These are phyloP conservation scores for Gastrolobium bilobum DNA, from an alignment of 306 rosid species.

Conservation along the genomic window DNA sequence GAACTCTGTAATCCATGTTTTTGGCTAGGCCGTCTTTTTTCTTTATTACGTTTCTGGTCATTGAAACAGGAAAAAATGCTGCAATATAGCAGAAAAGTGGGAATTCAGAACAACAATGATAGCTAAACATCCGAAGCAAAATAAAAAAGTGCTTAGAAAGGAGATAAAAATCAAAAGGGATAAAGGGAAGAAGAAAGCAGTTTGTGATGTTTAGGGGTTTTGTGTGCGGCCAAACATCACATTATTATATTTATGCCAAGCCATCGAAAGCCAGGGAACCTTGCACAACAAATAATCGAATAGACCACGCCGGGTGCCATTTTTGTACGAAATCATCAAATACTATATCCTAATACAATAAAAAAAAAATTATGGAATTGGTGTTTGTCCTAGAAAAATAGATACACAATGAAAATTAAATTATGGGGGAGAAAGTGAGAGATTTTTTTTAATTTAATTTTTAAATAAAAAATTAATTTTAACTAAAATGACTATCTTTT, in stretches of 20 bases:
- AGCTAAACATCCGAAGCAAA: background rate
- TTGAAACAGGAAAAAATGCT: no score
- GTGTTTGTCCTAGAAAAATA: background rate
- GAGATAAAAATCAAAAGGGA: background rate
- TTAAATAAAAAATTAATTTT: no score
- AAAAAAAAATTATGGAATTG: no score
- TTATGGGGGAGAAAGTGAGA: no score
- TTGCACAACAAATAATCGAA: no score
- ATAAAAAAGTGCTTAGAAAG: background rate
- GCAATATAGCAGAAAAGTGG: background rate
- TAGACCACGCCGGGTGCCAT: background rate
- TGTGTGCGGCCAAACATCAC: background rate
- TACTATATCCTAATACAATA: background rate
- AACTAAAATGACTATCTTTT: no score
- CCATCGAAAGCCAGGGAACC: no score
- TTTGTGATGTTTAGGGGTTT: background rate
- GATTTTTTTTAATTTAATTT: no score
- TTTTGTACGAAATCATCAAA: background rate
- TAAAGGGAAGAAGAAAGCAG: background rate
- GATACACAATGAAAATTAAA: no score
- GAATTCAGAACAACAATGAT: background rate
- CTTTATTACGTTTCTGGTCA: no score
- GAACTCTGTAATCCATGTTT: no score
- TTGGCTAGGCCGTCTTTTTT: no score
- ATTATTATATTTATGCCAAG: background rate